These are phyloP conservation scores for Candida hispaniensis DNA, from an alignment of 805 yeast species.

Conservation along the genomic window DNA sequence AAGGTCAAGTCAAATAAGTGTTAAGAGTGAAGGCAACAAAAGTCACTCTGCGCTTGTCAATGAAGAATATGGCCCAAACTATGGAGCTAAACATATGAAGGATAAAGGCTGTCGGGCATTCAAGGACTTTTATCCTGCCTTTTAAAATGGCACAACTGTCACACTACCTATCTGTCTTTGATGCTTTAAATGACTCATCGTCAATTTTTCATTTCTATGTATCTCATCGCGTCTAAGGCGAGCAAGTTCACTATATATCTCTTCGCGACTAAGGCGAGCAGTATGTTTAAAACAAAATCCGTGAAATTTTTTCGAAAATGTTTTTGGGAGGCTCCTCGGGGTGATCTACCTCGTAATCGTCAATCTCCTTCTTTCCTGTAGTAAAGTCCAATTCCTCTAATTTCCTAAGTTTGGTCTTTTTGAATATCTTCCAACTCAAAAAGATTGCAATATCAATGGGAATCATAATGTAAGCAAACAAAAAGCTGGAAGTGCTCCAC, in stretches of 20 bases:
- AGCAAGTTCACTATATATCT: constrained; percentile 9
- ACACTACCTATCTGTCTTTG: too few species aligned
- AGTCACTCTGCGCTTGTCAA: too few species aligned
- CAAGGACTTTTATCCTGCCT: too few species aligned
- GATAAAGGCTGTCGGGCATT: too few species aligned
- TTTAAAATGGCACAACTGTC: too few species aligned
- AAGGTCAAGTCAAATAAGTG: too few species aligned
- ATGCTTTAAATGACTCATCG: too few species aligned
- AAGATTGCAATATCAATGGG: constrained; percentile 44
- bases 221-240: too few species aligned
- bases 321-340: constrained; percentile 3
- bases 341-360: constrained; percentile 39
- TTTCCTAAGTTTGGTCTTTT: constrained; percentile 37
- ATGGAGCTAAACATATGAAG: too few species aligned
- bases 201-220: too few species aligned
- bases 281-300: constrained; percentile 1
- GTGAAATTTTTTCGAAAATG: background rate
- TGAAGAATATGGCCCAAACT: too few species aligned
- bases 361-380: constrained; percentile 46
- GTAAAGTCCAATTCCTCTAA: constrained; percentile 43
- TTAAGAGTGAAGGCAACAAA: too few species aligned
- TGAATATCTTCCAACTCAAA: constrained; percentile 42
- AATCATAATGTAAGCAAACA: constrained; percentile 63
- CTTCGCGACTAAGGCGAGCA: constrained; percentile 8
- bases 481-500: constrained; percentile 53